phyloP scores from a whole-genome alignment of 1,284 basidiomycete genomes.

The Trametes hirsuta region DNA sequence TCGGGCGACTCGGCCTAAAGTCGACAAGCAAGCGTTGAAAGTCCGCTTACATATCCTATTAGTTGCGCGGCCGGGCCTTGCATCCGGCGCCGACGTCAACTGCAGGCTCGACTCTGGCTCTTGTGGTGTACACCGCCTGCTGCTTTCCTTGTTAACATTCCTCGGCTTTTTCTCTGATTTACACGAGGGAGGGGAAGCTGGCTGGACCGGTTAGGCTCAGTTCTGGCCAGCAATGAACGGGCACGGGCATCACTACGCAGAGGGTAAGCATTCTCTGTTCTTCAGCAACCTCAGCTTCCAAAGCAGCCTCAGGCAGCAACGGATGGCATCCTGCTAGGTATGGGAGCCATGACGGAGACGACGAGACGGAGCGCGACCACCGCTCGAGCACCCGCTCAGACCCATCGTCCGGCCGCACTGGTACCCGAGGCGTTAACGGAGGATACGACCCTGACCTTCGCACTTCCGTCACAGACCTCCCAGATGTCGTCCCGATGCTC shows the following conservation, averaged over 20 bases:
- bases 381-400: slow-evolving; percentile 46
- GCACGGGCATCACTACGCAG: slow-evolving; percentile 18
- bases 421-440: slow-evolving; percentile 33
- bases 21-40: slow-evolving; percentile 14
- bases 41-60: neutral
- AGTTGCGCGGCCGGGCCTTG: slow-evolving; percentile 3
- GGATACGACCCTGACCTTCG: slow-evolving; percentile 38
- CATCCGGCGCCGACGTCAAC: slow-evolving; percentile 6
- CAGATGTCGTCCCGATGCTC: slow-evolving; percentile 61
- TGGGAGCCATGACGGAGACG: slow-evolving; percentile 42
- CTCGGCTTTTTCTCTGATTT: neutral
- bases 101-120: slow-evolving; percentile 7
- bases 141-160: neutral
- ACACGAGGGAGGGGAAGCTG: slow-evolving; percentile 2
- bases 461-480: slow-evolving; percentile 45
- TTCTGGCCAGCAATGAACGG: slow-evolving; percentile 19
- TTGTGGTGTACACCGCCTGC: neutral
- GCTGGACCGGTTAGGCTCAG: neutral
- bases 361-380: slow-evolving; percentile 51
- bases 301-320: slow-evolving; percentile 18
- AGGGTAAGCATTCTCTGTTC: slow-evolving; percentile 17
- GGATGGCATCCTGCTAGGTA: slow-evolving; percentile 18
- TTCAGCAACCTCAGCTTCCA: neutral
- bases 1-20: too few species aligned
- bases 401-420: slow-evolving; percentile 43